phyloP scores from a whole-genome alignment of 139 green algal genomes.

The Chlamydomonas schloesseri region DNA sequence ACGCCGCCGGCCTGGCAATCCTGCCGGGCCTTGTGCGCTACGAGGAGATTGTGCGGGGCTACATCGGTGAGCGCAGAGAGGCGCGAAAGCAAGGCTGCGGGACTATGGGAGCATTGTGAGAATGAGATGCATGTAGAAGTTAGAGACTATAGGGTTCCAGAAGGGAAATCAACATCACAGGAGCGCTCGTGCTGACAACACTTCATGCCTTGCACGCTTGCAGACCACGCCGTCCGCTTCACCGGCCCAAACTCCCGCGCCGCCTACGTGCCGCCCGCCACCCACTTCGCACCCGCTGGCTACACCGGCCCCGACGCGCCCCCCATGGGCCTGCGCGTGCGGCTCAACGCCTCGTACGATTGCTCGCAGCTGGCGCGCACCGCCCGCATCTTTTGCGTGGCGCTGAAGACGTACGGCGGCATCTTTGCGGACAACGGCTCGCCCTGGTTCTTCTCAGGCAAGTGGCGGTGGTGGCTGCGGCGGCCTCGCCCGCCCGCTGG shows the following conservation, averaged over 20 bases:
- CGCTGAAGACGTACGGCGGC: constrained; percentile 53
- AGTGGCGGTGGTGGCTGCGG: background rate
- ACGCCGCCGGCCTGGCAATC: constrained; percentile 55
- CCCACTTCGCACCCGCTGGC: constrained; percentile 36
- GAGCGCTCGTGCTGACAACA: too few species aligned
- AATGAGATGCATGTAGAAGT: background rate
- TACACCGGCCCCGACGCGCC: constrained; percentile 34
- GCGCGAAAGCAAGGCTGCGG: too few species aligned
- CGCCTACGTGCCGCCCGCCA: constrained; percentile 42
- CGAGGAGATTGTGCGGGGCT: too few species aligned
- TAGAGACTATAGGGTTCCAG: background rate
- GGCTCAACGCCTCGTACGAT: constrained; percentile 43
- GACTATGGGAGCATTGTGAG: too few species aligned
- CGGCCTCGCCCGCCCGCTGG: too few species aligned
- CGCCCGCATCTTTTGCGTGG: constrained; percentile 42
- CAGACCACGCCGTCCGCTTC: constrained; percentile 47
- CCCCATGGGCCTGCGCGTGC: constrained; percentile 51
- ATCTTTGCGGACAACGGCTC: constrained; percentile 60
- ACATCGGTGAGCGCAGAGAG: too few species aligned
- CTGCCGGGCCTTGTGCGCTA: constrained; percentile 40
- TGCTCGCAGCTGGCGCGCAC: constrained; percentile 20
- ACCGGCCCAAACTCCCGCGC: constrained; percentile 36
- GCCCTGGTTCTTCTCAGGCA: background rate
- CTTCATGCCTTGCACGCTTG: too few species aligned
- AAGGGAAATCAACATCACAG: background rate